Evolutionary conservation across 345 rosid genomes (phyloP).

Genomic region (Barbarea vulgaris): DNA sequence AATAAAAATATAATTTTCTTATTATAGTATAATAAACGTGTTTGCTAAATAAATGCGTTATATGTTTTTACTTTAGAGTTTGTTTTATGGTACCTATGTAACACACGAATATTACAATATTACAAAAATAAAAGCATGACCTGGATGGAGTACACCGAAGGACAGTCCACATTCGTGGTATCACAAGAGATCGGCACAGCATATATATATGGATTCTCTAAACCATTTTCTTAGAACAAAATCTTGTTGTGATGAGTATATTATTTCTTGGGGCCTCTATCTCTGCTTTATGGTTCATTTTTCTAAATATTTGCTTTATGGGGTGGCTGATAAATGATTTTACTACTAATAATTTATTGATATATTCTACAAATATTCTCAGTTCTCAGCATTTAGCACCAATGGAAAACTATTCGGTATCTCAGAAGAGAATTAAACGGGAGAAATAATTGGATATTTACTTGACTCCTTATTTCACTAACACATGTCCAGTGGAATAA

Average conservation of each 20-base stretch:
- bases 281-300: background rate
- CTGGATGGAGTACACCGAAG: background rate
- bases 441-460: background rate
- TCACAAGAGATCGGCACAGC: background rate
- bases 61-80: too few relatives aligned
- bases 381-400: slow-evolving; percentile 10
- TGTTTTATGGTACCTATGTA: background rate
- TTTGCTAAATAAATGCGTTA: too few relatives aligned
- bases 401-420: slow-evolving; percentile 6
- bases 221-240: background rate
- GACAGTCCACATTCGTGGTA: background rate
- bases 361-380: background rate
- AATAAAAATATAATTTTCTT: too few relatives aligned
- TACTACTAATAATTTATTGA: background rate
- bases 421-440: background rate
- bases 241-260: slow-evolving; percentile 3
- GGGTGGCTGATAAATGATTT: slow-evolving; percentile 7
- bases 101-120: background rate
- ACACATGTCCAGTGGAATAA: background rate
- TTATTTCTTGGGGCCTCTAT: background rate
- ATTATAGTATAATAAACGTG: too few relatives aligned
- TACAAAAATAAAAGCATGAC: background rate
- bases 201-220: background rate
- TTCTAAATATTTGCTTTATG: background rate
- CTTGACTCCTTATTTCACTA: background rate